A percentile compares a stretch with the other conserved stretches of the same genome.
Evolutionary conservation across 108 stramenopile species (phyloP).

Genomic region (Epithemia pelagica): DNA sequence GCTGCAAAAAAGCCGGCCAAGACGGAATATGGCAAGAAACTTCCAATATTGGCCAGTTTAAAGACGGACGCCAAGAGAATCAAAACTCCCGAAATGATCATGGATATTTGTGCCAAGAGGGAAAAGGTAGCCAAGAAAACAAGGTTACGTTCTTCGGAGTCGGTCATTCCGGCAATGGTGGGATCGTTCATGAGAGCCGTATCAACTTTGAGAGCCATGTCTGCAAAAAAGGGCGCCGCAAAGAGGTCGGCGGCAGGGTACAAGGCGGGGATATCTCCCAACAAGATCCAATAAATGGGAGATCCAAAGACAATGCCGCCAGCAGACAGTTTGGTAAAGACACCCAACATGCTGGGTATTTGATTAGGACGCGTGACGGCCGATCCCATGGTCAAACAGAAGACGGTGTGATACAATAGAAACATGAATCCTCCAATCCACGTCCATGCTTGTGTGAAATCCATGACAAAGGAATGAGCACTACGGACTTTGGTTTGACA

Average conservation of each 20-base stretch:
- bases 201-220: constrained; percentile 50
- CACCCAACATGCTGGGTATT: constrained; percentile 17
- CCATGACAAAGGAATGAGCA: background rate
- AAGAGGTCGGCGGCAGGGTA: constrained; percentile 57
- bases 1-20: constrained; percentile 71
- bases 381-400: constrained; percentile 56
- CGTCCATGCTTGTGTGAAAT: constrained; percentile 19
- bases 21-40: constrained; percentile 62
- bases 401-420: constrained; percentile 37
- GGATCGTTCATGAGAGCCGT: constrained; percentile 25
- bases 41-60: constrained; percentile 59
- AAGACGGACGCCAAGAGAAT: constrained; percentile 38
- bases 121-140: constrained; percentile 59
- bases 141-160: constrained; percentile 35
- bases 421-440: constrained; percentile 22
- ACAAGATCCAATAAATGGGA: constrained; percentile 14
- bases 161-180: constrained; percentile 1
- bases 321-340: constrained; percentile 36
- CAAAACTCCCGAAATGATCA: constrained; percentile 30
- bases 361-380: constrained; percentile 51
- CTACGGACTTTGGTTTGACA: too few relatives aligned
- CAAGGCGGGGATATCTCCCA: constrained; percentile 34
- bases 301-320: constrained; percentile 25
- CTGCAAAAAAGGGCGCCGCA: constrained; percentile 65
- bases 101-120: constrained; percentile 39